Conservation (phyloP, 2,329 filamentous ascomycete genomes). For the Shiraia sp. region DNA sequence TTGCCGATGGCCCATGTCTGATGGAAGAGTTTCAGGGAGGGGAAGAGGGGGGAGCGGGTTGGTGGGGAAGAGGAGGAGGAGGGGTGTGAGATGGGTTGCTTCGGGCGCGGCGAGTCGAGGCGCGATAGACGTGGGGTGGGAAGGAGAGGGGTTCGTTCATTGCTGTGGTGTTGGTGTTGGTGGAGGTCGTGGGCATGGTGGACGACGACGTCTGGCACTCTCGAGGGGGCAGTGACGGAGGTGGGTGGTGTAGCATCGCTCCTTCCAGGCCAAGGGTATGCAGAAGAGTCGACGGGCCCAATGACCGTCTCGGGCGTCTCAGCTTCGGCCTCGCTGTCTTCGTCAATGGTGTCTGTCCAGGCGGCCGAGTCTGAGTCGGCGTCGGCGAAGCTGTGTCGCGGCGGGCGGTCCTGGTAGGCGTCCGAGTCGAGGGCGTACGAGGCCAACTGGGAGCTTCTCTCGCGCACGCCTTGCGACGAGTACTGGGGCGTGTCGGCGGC, state of each 20-base stretch:
- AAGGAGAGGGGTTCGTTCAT: constrained; percentile 47
- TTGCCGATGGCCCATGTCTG: constrained; percentile 20
- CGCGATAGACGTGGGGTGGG: constrained; percentile 36
- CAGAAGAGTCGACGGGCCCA: constrained; percentile 28
- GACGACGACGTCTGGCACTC: constrained; percentile 28
- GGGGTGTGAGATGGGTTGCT: constrained; percentile 4
- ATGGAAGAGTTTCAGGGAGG: constrained; percentile 21
- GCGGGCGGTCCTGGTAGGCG: constrained; percentile 32
- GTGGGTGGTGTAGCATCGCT: too few species aligned
- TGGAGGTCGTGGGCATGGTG: too few species aligned
- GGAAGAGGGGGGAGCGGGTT: too few species aligned
- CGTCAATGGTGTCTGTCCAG: constrained; percentile 59
- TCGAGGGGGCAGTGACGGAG: too few species aligned
- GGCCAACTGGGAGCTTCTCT: constrained; percentile 85
- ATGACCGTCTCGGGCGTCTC: constrained; percentile 51
- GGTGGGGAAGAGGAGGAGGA: constrained; percentile 29
- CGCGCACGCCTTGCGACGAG: constrained; percentile 74
- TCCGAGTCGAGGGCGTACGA: constrained; percentile 68
- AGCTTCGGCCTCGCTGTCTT: constrained; percentile 65
- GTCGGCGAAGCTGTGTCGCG: constrained; percentile 29
- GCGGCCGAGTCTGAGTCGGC: constrained; percentile 28
- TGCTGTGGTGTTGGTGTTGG: too few species aligned
- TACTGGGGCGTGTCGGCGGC: constrained; percentile 70
- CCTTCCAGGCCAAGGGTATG: constrained; percentile 16
- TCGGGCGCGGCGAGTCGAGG: constrained; percentile 17